phyloP scores from a whole-genome alignment of 345 rosid species.

The sweet orange (Citrus sinensis) region DNA sequence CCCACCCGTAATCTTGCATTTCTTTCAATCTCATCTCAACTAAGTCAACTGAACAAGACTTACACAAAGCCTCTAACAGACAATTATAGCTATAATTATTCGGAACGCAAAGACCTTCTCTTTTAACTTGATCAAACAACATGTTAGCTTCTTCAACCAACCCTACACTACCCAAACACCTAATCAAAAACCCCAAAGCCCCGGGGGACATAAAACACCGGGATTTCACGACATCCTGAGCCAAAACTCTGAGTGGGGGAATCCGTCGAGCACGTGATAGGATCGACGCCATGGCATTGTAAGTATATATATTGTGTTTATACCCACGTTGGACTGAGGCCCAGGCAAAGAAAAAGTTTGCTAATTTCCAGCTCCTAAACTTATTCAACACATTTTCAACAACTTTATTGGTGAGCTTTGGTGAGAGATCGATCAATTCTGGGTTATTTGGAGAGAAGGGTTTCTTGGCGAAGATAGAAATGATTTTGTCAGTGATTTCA shows the following conservation, averaged over 20 bases:
- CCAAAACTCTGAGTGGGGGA: constrained; percentile 58
- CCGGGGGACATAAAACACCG: constrained; percentile 71
- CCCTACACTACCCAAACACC: constrained; percentile 75
- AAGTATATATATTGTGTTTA: constrained; percentile 57
- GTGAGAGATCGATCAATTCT: constrained; percentile 44
- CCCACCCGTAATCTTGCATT: constrained; percentile 57
- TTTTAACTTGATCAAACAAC: constrained; percentile 61
- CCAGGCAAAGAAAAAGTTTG: constrained; percentile 63
- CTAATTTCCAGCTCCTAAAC: constrained; percentile 56
- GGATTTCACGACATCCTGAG: constrained; percentile 39
- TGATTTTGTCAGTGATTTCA: constrained; percentile 34
- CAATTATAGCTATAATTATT: constrained; percentile 73
- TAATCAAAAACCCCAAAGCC: constrained; percentile 65
- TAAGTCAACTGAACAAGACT: constrained; percentile 46
- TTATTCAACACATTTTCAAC: constrained; percentile 60
- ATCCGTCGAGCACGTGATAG: constrained; percentile 94
- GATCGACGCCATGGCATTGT: constrained; percentile 81
- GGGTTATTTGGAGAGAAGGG: constrained; percentile 44
- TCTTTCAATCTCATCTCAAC: constrained; percentile 63
- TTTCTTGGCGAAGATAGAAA: constrained; percentile 52
- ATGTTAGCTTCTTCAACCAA: constrained; percentile 59
- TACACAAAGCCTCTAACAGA: constrained; percentile 67
- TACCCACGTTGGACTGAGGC: constrained; percentile 61
- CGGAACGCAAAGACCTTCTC: constrained; percentile 59
- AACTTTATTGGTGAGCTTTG: constrained; percentile 51